A percentile compares a stretch with the other conserved stretches of the same genome.
Evolutionary conservation across 2,329 filamentous ascomycete species (phyloP).

Genomic region (Fusarium hostae): DNA sequence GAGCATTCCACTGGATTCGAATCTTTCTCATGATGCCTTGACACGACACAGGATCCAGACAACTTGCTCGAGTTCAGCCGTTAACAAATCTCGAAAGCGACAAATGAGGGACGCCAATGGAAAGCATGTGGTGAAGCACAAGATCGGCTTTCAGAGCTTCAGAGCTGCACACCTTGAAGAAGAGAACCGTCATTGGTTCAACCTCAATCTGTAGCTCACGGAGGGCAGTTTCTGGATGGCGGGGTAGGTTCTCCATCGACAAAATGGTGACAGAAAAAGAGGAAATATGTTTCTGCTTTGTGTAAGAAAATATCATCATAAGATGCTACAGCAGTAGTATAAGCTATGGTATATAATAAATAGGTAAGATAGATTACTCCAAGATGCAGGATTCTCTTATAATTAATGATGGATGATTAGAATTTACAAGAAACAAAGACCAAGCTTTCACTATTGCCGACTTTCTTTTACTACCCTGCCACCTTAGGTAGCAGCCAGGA

Average conservation of each 20-base stretch:
- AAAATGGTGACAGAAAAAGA: background rate
- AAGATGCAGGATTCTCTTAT: background rate
- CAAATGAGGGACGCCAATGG: slow-evolving; percentile 35
- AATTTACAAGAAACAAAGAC: background rate
- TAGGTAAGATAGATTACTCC: background rate
- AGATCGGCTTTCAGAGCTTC: slow-evolving; percentile 24
- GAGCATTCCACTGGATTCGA: background rate
- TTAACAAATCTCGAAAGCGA: background rate
- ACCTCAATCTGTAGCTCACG: background rate
- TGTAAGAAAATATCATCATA: no score
- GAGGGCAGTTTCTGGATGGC: slow-evolving; percentile 14
- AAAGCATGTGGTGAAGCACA: slow-evolving; percentile 37
- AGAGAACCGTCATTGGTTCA: slow-evolving; percentile 45
- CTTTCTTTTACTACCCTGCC: background rate
- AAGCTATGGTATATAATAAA: no score
- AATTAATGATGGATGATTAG: background rate
- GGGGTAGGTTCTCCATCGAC: slow-evolving; percentile 15
- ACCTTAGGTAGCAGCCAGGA: background rate
- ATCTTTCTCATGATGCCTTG: background rate
- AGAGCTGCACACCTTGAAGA: slow-evolving; percentile 44
- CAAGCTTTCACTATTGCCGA: background rate
- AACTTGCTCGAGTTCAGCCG: background rate
- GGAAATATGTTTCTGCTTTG: background rate
- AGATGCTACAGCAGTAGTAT: background rate
- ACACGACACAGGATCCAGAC: background rate